phyloP scores from a whole-genome alignment of 106 monocot genomes.

The Acorus gramineus region DNA sequence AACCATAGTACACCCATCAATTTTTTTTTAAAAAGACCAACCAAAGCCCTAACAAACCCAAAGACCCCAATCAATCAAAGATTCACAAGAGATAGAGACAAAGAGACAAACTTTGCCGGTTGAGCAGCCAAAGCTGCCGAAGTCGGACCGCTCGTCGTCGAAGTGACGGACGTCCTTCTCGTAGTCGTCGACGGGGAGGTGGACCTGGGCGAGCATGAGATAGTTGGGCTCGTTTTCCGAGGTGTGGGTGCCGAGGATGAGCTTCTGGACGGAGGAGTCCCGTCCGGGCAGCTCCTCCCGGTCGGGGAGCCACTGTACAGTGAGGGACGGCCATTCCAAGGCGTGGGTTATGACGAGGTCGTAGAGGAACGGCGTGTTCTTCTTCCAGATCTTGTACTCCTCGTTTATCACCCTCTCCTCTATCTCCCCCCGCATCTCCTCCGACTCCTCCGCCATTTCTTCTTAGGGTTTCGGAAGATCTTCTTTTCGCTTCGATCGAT shows the following conservation, averaged over 20 bases:
- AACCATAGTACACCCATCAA: too few relatives aligned
- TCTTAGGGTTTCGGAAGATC: not conserved
- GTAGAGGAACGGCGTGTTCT: conserved; percentile 99
- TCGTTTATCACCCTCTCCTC: conserved; percentile 96
- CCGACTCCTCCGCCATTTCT: conserved; percentile 70
- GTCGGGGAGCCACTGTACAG: conserved; percentile 95
- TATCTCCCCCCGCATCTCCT: conserved; percentile 79
- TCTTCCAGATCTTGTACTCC: conserved; percentile 99
- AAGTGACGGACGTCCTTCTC: conserved; percentile 78
- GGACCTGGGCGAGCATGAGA: conserved; percentile 93
- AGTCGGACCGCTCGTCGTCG: conserved; percentile 70
- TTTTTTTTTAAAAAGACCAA: too few relatives aligned
- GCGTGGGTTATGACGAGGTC: conserved; percentile 97
- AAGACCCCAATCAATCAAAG: too few relatives aligned
- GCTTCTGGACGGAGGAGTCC: conserved; percentile 91
- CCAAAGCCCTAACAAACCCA: too few relatives aligned
- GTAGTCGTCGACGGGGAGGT: conserved; percentile 93
- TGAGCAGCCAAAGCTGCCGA: conserved; percentile 74
- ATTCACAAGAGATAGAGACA: too few relatives aligned
- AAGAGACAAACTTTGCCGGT: conserved; percentile 50
- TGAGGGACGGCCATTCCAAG: conserved; percentile 95
- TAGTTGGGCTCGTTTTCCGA: conserved; percentile 95
- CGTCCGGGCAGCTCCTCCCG: conserved; percentile 71
- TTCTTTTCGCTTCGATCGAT: too few relatives aligned
- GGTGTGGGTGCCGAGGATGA: conserved; percentile 96